Base-by-base conservation (phyloP, 129 eudicot genomes). In the Tanacetum coccineum region DNA sequence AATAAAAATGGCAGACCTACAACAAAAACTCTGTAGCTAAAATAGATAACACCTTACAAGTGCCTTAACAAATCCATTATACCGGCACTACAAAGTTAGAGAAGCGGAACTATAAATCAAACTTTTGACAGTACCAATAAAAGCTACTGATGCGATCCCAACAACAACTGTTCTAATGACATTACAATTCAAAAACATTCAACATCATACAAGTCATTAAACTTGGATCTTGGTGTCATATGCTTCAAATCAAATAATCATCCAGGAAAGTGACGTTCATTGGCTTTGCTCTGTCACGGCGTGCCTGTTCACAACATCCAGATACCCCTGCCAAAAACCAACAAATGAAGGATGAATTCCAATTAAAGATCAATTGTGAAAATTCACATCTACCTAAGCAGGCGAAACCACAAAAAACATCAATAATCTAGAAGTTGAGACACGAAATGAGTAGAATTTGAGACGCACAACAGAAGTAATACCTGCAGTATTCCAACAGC, bases 401-500 rank as follows among this genome's bases (percentile, higher is more conserved):
- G 25, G 25, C 25, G 25, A 22, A 1, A 22, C 25, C 25, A 22
- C 25, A 22, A 22, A 22, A 22, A 22, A n/a, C n/a, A n/a, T n/a
- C n/a, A n/a, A n/a, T n/a, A 0, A 22, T 21, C 22, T 59, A 4
- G 10, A 44, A 13, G 26, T 22, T 22, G n/a, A n/a, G 25, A 22
- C 25, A 22, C 10, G 2, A 61, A 47, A 61, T 9, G 10, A 21
- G 40, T 40, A 57, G 32, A 50, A 51, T 18, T 36, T 30, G 11
- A 15, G 17, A 67, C 50, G 51, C 25, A 25, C 10, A 40, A 18
- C 36, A 20, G 20, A 30, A 51, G 28, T 15, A 25, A 22, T 80
- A 93, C 98, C 95, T 93, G 96, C 78, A 93, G 85, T 66, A 93
- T 93, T 28, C 89, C 91, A 61, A 93, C 96, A 71, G 98, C 98